Evolutionary conservation across 352 stramenopile genomes (phyloP).

Genomic region (Phytophthora sp.): DNA sequence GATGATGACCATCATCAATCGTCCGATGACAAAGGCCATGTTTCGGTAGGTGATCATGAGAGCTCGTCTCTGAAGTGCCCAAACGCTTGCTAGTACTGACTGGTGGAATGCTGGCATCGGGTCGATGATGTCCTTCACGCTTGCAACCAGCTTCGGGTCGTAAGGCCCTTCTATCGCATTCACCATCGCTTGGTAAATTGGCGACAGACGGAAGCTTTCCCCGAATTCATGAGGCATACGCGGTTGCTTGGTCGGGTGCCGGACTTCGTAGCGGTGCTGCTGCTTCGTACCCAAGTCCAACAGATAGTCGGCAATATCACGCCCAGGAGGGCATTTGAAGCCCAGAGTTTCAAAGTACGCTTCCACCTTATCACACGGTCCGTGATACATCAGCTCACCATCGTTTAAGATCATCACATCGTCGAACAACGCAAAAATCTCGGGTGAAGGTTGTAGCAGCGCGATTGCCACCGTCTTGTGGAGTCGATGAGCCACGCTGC

Average conservation of each 20-base stretch:
- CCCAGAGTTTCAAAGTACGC: slow-evolving; percentile 41
- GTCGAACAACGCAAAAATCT: slow-evolving; percentile 19
- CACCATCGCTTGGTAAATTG: slow-evolving; percentile 19
- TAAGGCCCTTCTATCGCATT: slow-evolving; percentile 10
- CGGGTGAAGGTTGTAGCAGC: slow-evolving; percentile 10
- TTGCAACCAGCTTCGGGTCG: slow-evolving; percentile 21
- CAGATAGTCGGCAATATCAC: slow-evolving; percentile 40
- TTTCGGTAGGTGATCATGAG: slow-evolving; percentile 62
- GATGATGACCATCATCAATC: slow-evolving; percentile 47
- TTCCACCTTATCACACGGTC: slow-evolving; percentile 24
- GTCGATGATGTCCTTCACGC: slow-evolving; percentile 26
- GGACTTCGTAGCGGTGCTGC: slow-evolving; percentile 19
- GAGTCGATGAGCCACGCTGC: slow-evolving; percentile 10
- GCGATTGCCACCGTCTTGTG: slow-evolving; percentile 17
- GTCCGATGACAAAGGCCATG: slow-evolving; percentile 40
- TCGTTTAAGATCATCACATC: slow-evolving; percentile 20
- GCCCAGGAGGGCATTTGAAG: slow-evolving; percentile 30
- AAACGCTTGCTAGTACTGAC: slow-evolving; percentile 24
- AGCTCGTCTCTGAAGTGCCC: slow-evolving; percentile 46
- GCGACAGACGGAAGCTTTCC: slow-evolving; percentile 21
- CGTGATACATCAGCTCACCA: slow-evolving; percentile 18
- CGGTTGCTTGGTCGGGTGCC: slow-evolving; percentile 4
- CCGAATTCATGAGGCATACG: slow-evolving; percentile 38
- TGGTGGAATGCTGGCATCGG: slow-evolving; percentile 38
- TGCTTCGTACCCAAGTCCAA: slow-evolving; percentile 40